Percentiles rank a stretch among this genome's conserved stretches.
Evolutionary conservation across 176 grass and related monocot genomes (phyloP).

Genomic region (Oryza brachyantha): DNA sequence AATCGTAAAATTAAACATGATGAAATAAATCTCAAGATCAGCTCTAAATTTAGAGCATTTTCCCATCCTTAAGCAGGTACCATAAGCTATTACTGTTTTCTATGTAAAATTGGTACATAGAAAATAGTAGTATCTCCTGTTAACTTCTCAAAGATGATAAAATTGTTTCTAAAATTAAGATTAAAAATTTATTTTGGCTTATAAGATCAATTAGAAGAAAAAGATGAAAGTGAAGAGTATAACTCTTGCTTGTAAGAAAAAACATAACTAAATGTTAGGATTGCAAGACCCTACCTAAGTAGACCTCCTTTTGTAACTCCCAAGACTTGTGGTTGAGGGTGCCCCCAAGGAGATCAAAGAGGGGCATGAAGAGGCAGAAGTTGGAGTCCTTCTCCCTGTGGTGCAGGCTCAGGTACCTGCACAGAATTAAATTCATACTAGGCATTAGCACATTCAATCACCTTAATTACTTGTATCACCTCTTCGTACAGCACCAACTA

Average conservation of each 20-base stretch:
- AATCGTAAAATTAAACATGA: too few relatives aligned
- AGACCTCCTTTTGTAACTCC: conserved; percentile 66
- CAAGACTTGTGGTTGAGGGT: conserved; percentile 62
- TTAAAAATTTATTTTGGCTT: too few relatives aligned
- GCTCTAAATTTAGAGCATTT: too few relatives aligned
- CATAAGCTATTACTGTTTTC: too few relatives aligned
- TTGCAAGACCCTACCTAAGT: conserved; percentile 32
- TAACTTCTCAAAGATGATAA: too few relatives aligned
- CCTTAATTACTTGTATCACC: background rate
- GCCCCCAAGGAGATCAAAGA: conserved; percentile 55
- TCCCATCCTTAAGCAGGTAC: too few relatives aligned
- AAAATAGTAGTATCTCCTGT: too few relatives aligned
- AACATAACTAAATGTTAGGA: background rate
- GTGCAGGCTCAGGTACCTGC: conserved; percentile 83
- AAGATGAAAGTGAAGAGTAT: too few relatives aligned
- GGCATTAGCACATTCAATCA: background rate
- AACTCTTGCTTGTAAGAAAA: background rate
- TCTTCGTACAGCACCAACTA: background rate
- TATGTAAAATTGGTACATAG: too few relatives aligned
- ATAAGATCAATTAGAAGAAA: too few relatives aligned
- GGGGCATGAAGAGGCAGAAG: conserved; percentile 93
- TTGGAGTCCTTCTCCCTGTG: conserved; percentile 64
- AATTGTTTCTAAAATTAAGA: too few relatives aligned
- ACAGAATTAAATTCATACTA: background rate
- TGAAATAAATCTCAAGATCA: too few relatives aligned